Evolutionary conservation across 148 eudicot genomes (phyloP), one percentile per base, ranked within the genome.

Genomic region (Bassia scoparia): DNA sequence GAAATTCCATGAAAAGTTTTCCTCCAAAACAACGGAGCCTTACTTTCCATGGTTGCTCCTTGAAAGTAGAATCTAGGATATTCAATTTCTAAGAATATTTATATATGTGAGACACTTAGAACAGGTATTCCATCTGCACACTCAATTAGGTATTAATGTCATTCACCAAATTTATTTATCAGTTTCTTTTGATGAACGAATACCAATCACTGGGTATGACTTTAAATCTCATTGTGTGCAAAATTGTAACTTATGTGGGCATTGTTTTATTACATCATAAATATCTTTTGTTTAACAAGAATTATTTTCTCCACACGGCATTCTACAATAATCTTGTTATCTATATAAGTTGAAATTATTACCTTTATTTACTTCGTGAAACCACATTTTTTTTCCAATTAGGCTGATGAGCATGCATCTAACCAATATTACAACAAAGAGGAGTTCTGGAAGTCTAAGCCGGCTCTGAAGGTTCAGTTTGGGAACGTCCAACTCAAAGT

Each of bases 371-470:
- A 20, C 30, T 41, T n/a, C n/a, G 9, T 41, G 8, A n/a, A n/a
- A n/a, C n/a, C n/a, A n/a, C 46, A 11, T n/a, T 41, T 41, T 41
- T 62, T 61, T 43, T 46, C 41, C 20, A 16, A 70, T 55, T 71
- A 95, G 99, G 96, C n/a, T n/a, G n/a, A 86, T 48, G 90, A 88
- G 46, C 92, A 88, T 71, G 55, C 92, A 60, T 82, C 96, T 61
- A 96, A 91, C 58, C 83, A 91, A 70, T n/a, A 86, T 80, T 53
- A 65, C 76, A 80, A 83, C 54, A 87, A 95, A 73, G 85, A 79
- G 99, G 87, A 85, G 73, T 87, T 27, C 81, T 95, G 14, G 90
- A 81, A 81, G 82, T 77, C 81, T 86, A 69, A 89, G 89, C 89
- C 94, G 13, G 75, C 86, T 44, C 82, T 95, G 78, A 91, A 75